These are phyloP conservation scores for Aethionema arabicum DNA, from an alignment of 345 rosid species.

Conservation along the genomic window DNA sequence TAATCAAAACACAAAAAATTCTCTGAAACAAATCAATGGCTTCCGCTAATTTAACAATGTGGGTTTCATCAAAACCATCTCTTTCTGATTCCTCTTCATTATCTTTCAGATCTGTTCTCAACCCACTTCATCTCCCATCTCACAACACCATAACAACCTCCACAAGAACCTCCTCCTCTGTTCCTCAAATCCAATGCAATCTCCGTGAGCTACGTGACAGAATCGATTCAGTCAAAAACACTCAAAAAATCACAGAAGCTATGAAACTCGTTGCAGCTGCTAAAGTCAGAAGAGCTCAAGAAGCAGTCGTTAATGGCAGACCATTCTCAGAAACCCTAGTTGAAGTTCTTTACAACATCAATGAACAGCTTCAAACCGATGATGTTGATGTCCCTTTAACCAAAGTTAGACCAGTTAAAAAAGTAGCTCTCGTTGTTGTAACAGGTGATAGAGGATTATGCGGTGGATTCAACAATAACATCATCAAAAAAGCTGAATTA, in stretches of 20 bases:
- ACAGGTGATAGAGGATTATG: constrained; percentile 94
- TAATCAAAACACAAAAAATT: constrained; percentile 40
- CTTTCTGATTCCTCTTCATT: constrained; percentile 74
- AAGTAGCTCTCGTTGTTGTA: constrained; percentile 86
- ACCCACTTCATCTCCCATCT: constrained; percentile 58
- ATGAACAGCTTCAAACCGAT: constrained; percentile 85
- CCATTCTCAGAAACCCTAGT: constrained; percentile 94
- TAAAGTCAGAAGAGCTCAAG: constrained; percentile 95
- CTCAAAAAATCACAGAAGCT: constrained; percentile 97
- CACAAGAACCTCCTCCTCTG: constrained; percentile 57
- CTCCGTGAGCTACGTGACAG: constrained; percentile 83
- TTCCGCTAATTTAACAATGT: constrained; percentile 79
- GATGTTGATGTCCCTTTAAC: constrained; percentile 84
- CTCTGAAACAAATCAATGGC: constrained; percentile 47
- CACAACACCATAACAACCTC: constrained; percentile 30
- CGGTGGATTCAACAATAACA: constrained; percentile 68
- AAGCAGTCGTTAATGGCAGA: constrained; percentile 84
- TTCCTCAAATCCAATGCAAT: constrained; percentile 59
- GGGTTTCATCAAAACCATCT: constrained; percentile 72
- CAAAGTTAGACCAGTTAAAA: constrained; percentile 85
- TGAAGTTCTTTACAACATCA: constrained; percentile 91
- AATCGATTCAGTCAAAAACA: constrained; percentile 80
- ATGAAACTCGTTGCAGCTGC: constrained; percentile 99
- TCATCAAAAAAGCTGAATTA: constrained; percentile 76
- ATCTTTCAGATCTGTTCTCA: constrained; percentile 64